Evolutionary conservation across 768 basidiomycete species (phyloP), one percentile per base, ranked within the genome.

Genomic region (Lentinula sp.): DNA sequence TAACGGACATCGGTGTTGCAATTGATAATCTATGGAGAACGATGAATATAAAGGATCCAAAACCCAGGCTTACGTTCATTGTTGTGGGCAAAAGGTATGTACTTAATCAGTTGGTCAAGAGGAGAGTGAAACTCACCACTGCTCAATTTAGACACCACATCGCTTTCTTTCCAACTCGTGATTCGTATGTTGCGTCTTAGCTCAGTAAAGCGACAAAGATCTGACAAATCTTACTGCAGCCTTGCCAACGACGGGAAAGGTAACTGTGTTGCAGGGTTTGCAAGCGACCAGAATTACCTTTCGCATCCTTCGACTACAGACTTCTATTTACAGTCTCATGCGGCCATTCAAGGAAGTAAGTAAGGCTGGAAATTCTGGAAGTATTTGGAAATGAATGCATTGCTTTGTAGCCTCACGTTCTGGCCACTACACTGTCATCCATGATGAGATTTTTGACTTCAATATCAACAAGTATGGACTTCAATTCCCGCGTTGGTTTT

Each of bases 251-350:
- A 82, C 61, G 71, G 64, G 5, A 80, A 74, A 35, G 82, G 80
- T 0, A 86, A 86, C 64, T 80, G 80, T 56, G 75, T 70, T 0
- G 76, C 85, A 0, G 85, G 85, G 0, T 73, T 82, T 11, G 78
- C 84, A 2, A 78, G 74, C 1, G 71, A 75, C 18, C 28, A 60
- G 51, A 67, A 74, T 39, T 74, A 75, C 21, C 74, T 85, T 37
- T 76, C 76, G 1, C 79, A 78, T 57, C 82, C 83, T 0, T 71
- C 73, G 0, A 74, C 76, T 28, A 71, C 66, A 1, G 82, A 86
- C 49, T 87, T 80, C 21, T 86, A 83, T 58, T 69, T 87, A 0
- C 84, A 83, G 60, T 80, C 80, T 0, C 85, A 87, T 48, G 75
- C 74, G 0, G 84, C 82, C 0, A 70, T 87, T 10, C 72, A 81